Percentiles rank a stretch among this genome's conserved stretches.
phyloP scores from a whole-genome alignment of 2,329 filamentous ascomycete genomes.

The Amauroascus niger region DNA sequence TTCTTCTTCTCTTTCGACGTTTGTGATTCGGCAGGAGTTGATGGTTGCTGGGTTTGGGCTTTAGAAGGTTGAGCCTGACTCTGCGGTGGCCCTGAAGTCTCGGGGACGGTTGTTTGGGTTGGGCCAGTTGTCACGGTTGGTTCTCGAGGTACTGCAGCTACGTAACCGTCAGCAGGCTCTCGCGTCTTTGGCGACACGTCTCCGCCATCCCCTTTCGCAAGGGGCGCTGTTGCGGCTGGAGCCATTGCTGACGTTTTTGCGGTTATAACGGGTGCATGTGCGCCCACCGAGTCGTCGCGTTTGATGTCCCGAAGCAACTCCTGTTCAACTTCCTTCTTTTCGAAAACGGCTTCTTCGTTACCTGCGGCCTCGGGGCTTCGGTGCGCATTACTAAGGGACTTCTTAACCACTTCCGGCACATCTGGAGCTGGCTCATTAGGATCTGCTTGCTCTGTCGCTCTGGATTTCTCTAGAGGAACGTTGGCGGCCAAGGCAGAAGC shows the following conservation, averaged over 20 bases:
- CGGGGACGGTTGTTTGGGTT: constrained; percentile 17
- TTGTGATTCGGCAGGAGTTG: constrained; percentile 19
- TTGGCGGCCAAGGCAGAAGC: constrained; percentile 38
- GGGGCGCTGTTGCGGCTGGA: constrained; percentile 23
- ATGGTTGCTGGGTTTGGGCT: constrained; percentile 13
- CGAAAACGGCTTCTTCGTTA: constrained; percentile 57
- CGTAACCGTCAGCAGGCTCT: constrained; percentile 21
- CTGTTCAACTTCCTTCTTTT: constrained; percentile 64
- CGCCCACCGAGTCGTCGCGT: constrained; percentile 29
- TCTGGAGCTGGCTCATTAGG: constrained; percentile 33
- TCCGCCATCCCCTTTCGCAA: constrained; percentile 13
- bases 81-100: constrained; percentile 12
- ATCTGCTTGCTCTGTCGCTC: constrained; percentile 34
- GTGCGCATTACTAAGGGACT: constrained; percentile 43
- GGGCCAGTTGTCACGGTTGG: constrained; percentile 5
- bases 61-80: constrained; percentile 18
- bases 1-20: constrained; percentile 51
- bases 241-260: constrained; percentile 33
- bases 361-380: constrained; percentile 60
- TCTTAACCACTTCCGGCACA: constrained; percentile 36
- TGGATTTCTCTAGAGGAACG: constrained; percentile 34
- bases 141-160: constrained; percentile 15
- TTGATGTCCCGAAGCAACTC: constrained; percentile 54
- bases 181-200: constrained; percentile 20
- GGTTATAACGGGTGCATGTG: constrained; percentile 31